Conservation (phyloP, 306 rosid genomes). For the Geum urbanum region DNA sequence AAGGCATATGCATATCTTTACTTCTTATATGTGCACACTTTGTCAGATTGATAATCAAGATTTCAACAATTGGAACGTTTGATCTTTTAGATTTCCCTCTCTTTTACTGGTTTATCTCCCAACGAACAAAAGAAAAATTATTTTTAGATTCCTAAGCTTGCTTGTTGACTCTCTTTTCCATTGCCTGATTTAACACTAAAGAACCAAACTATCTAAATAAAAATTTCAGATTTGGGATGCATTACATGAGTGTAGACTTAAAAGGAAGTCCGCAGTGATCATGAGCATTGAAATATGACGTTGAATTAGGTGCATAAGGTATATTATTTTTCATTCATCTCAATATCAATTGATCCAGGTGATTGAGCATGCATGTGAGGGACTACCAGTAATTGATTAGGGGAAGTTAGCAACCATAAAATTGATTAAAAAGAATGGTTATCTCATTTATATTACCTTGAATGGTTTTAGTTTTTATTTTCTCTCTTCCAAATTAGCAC, state of each 20-base stretch:
- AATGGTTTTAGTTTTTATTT: neutral
- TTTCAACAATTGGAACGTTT: no score
- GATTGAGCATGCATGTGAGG: neutral
- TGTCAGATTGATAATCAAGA: no score
- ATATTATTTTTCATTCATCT: neutral
- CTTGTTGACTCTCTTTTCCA: neutral
- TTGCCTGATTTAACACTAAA: neutral
- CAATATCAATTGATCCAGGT: neutral
- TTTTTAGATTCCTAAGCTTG: neutral
- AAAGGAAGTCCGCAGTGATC: neutral
- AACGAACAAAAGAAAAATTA: neutral
- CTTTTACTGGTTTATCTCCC: neutral
- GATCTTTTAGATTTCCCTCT: no score
- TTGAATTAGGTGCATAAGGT: neutral
- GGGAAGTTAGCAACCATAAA: neutral
- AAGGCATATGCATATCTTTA: no score
- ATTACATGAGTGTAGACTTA: neutral
- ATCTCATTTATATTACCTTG: constrained; percentile 1
- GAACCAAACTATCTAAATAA: neutral
- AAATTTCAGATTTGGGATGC: neutral
- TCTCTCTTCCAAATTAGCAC: neutral
- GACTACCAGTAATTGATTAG: neutral
- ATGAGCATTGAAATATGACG: neutral
- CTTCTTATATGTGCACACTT: no score
- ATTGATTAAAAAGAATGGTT: neutral